A percentile compares a stretch with the other conserved stretches of the same genome.
phyloP scores from a whole-genome alignment of 345 rosid genomes.

The Sonneratia alba region DNA sequence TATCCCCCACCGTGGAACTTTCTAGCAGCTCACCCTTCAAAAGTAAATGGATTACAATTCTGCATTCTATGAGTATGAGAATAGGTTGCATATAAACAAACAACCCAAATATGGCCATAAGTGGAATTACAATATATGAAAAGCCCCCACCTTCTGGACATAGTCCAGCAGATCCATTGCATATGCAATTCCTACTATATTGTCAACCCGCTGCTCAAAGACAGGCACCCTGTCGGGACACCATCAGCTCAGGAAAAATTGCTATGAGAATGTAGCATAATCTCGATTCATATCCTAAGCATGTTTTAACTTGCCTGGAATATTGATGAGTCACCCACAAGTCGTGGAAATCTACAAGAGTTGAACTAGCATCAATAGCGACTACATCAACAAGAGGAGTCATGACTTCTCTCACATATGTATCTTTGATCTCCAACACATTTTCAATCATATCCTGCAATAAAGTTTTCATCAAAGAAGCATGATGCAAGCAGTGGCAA shows the following conservation, averaged over 20 bases:
- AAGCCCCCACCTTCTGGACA: slow-evolving; percentile 67
- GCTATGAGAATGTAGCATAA: neutral
- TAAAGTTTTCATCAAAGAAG: slow-evolving; percentile 10
- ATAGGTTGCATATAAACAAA: slow-evolving; percentile 20
- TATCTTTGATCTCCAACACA: slow-evolving; percentile 96
- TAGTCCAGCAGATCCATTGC: slow-evolving; percentile 97
- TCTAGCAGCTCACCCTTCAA: slow-evolving; percentile 92
- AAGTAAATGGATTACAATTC: slow-evolving; percentile 45
- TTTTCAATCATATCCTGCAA: slow-evolving; percentile 98
- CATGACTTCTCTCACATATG: slow-evolving; percentile 98
- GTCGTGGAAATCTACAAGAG: slow-evolving; percentile 74
- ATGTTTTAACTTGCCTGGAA: slow-evolving; percentile 48
- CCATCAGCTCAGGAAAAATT: neutral
- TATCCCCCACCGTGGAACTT: slow-evolving; percentile 69
- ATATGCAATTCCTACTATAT: slow-evolving; percentile 91
- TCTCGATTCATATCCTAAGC: slow-evolving; percentile 2
- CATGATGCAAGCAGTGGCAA: neutral
- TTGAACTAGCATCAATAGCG: slow-evolving; percentile 81
- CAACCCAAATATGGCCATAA: slow-evolving; percentile 11
- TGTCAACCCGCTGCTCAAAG: slow-evolving; percentile 97
- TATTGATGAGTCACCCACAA: slow-evolving; percentile 97
- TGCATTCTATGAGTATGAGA: slow-evolving; percentile 37
- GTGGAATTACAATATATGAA: slow-evolving; percentile 13
- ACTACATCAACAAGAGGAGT: slow-evolving; percentile 98
- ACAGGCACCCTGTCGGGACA: slow-evolving; percentile 71